These are phyloP conservation scores for Calcarisporium arbuscula DNA, from an alignment of 2,329 filamentous ascomycete genomes.

Conservation along the genomic window DNA sequence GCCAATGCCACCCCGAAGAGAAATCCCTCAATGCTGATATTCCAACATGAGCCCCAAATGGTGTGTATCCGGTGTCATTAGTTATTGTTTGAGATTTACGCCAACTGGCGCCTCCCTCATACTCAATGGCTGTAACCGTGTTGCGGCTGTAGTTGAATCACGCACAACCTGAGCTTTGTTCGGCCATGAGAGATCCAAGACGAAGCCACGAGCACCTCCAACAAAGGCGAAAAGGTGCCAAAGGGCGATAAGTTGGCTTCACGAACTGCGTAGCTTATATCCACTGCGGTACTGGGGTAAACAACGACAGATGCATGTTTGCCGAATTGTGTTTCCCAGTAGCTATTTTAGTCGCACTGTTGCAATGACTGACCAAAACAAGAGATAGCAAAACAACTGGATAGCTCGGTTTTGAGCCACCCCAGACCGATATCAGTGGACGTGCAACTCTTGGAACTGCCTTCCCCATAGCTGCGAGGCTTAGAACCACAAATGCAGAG, in stretches of 20 bases:
- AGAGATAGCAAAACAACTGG: slow-evolving; percentile 5
- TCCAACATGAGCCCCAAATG: slow-evolving; percentile 31
- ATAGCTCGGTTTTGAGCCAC: slow-evolving; percentile 5
- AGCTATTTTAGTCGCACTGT: slow-evolving; percentile 6
- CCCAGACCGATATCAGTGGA: slow-evolving; percentile 3
- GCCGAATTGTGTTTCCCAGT: slow-evolving; percentile 10
- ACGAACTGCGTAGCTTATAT: slow-evolving; percentile 7
- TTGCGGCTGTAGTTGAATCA: neutral
- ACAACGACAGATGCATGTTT: slow-evolving; percentile 10
- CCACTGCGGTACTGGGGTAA: slow-evolving; percentile 5
- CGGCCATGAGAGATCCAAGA: slow-evolving; percentile 9
- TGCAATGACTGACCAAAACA: slow-evolving; percentile 9
- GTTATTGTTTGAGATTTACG: slow-evolving; percentile 8
- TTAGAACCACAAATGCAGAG: no score
- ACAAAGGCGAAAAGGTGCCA: slow-evolving; percentile 9
- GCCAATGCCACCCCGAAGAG: slow-evolving; percentile 42
- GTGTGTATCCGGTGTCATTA: slow-evolving; percentile 9
- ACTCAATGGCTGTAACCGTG: slow-evolving; percentile 6
- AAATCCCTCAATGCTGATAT: slow-evolving; percentile 38
- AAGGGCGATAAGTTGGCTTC: slow-evolving; percentile 4
- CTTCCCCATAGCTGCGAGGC: no score
- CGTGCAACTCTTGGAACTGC: no score
- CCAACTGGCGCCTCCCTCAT: slow-evolving; percentile 10
- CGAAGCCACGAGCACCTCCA: slow-evolving; percentile 7
- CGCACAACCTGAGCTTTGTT: slow-evolving; percentile 4